phyloP scores from a whole-genome alignment of 169 alveolate genomes.

The Toxoplasma gondii region DNA sequence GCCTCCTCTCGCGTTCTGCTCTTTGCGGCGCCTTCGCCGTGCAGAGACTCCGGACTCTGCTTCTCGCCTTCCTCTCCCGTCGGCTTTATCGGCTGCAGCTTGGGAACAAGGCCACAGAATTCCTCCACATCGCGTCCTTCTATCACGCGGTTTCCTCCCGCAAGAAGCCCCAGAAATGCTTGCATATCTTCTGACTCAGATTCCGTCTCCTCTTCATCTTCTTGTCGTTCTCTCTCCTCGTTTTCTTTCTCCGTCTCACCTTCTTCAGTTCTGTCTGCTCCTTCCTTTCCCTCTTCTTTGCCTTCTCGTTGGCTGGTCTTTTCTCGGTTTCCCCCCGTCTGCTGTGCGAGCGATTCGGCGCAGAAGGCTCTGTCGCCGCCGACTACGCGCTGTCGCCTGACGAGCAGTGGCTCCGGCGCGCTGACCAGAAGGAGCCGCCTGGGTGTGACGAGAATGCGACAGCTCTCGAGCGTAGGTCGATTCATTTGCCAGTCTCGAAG shows the following conservation, averaged over 20 bases:
- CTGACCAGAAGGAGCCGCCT: conserved; percentile 59
- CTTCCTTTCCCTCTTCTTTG: not conserved
- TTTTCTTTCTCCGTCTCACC: not conserved
- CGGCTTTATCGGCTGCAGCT: not conserved
- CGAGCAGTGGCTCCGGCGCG: conserved; percentile 34
- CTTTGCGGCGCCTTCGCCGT: not conserved
- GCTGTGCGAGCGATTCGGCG: not conserved
- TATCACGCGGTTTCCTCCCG: not conserved
- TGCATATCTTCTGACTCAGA: no score
- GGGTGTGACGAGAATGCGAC: conserved; percentile 52
- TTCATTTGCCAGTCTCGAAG: conserved; percentile 54
- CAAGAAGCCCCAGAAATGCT: not conserved
- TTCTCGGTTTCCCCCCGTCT: not conserved
- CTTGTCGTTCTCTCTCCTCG: not conserved
- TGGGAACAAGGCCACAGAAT: conserved; percentile 14
- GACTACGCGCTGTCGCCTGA: not conserved
- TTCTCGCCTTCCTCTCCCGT: not conserved
- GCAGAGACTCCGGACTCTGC: conserved; percentile 8
- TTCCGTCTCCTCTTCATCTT: not conserved
- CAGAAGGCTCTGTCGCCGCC: not conserved
- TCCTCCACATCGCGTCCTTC: not conserved
- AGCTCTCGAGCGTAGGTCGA: conserved; percentile 35
- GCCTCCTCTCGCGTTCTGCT: not conserved
- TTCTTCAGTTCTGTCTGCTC: not conserved
- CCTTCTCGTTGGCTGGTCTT: not conserved